Evolutionary conservation across 2,329 filamentous ascomycete genomes (phyloP), one percentile per base, ranked within the genome.

Genomic region (Cytospora chrysosperma): DNA sequence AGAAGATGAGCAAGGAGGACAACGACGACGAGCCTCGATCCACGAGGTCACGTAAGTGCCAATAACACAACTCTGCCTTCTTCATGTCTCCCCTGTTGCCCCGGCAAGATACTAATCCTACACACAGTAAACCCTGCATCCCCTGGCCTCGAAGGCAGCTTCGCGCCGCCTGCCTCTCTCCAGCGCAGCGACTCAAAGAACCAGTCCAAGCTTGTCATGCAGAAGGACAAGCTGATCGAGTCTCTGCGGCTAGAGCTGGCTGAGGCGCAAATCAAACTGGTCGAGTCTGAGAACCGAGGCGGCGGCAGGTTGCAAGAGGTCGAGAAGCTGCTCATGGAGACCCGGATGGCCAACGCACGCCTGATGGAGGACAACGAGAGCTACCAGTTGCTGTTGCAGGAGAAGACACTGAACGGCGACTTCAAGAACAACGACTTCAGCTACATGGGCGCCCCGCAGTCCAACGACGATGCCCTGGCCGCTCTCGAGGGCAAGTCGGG

Each of bases 301-400:
- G 94, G 93, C 59, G 93, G 92, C 53, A 88, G 91, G 30, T 80
- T 97, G 72, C 90, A 92, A 69, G 92, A 97, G 75, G 85, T 98
- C n/a, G 93, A 98, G 78, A 89, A 90, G 70, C 86, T 91, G 68
- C 85, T 98, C 59, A 88, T 97, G 77, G 94, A 98, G 73, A 89
- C 92, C 47, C 92, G 93, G 71, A 95, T 98, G 90, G 90, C 93
- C 69, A 99, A 98, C 73, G 95, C 95, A 63, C 87, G 93, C 53
- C 81, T 99, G 67, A 95, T 97, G 91, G 95, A 99, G 78, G 95
- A 99, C 76, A 98, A 98, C 72, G 95, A 99, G 77, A 96, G 93
- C 77, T 99, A 97, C 77, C 94, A 98, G 77, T 85, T 98, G 43
- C 86, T 99, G 21, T 86, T 99, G 27, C 92, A 93, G 72, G 93